Conservation (phyloP, 306 rosid species). For the Casuarina equisetifolia region DNA sequence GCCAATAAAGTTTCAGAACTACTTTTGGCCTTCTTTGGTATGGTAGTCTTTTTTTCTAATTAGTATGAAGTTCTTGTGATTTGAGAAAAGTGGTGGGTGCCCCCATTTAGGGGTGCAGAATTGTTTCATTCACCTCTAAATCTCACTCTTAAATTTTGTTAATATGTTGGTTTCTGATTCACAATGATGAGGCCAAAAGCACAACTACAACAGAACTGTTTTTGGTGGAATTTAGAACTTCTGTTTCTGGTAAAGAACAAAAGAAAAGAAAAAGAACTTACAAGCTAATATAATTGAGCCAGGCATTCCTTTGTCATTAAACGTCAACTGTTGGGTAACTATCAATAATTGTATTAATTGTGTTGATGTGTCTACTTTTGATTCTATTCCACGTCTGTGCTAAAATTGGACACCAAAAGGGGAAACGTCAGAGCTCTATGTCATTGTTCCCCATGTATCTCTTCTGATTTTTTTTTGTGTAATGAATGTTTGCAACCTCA, state of each 20-base stretch:
- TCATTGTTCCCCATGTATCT: neutral
- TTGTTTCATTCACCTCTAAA: neutral
- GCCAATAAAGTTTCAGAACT: neutral
- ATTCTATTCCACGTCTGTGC: neutral
- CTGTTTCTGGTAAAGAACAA: neutral
- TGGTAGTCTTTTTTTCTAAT: neutral
- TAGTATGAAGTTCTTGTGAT: neutral
- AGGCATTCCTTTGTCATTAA: neutral
- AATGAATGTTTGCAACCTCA: slow-evolving; percentile 10
- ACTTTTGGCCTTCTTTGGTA: neutral
- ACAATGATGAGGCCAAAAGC: neutral
- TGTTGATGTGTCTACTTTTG: neutral
- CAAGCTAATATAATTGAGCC: neutral
- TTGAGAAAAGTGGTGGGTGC: neutral
- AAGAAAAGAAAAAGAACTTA: neutral
- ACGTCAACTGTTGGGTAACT: neutral
- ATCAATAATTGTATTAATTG: neutral
- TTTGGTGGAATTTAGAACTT: neutral
- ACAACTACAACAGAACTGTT: neutral
- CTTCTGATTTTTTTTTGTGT: neutral
- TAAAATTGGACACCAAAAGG: neutral
- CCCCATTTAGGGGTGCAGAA: neutral
- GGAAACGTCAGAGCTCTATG: neutral
- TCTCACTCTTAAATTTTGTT: neutral
- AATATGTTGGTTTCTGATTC: neutral